A percentile compares a stretch with the other conserved stretches of the same genome.
phyloP scores from a whole-genome alignment of 352 stramenopile species.

The Sclerospora graminicola region DNA sequence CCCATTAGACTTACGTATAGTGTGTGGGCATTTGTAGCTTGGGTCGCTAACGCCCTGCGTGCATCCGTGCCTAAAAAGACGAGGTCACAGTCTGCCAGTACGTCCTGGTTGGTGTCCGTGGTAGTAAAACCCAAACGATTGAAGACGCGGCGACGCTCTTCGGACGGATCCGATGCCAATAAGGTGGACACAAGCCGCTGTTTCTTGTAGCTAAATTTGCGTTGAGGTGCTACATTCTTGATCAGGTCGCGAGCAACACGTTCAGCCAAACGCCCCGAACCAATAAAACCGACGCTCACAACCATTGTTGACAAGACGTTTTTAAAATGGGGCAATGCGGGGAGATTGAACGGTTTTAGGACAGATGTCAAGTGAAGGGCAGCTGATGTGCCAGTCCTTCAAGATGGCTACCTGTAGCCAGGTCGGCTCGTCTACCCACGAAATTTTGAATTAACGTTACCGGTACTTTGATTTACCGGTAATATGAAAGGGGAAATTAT shows the following conservation, averaged over 20 bases:
- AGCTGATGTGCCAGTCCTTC: no score
- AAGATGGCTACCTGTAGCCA: no score
- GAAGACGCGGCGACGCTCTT: conserved; percentile 49
- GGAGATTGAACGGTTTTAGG: no score
- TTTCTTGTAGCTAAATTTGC: conserved; percentile 65
- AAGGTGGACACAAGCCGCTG: conserved; percentile 61
- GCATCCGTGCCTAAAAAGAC: conserved; percentile 57
- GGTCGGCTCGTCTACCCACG: no score
- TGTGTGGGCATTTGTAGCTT: conserved; percentile 24
- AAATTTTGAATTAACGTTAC: no score
- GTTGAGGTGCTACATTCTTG: conserved; percentile 46
- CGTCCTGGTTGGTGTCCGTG: conserved; percentile 37
- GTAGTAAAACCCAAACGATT: conserved; percentile 54
- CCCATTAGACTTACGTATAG: conserved; percentile 68
- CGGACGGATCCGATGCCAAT: conserved; percentile 48
- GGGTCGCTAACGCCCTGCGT: conserved; percentile 29
- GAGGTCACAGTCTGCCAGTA: conserved; percentile 58
- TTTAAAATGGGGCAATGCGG: no score
- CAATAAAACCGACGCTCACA: conserved; percentile 64
- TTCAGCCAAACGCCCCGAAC: conserved; percentile 53
- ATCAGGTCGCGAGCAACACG: conserved; percentile 47
- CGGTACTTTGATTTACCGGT: no score
- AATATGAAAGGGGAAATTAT: no score
- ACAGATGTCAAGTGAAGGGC: no score
- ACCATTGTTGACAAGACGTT: no score